Evolutionary conservation across 2,329 filamentous ascomycete genomes (phyloP).

Genomic region (Fusarium metavorans): DNA sequence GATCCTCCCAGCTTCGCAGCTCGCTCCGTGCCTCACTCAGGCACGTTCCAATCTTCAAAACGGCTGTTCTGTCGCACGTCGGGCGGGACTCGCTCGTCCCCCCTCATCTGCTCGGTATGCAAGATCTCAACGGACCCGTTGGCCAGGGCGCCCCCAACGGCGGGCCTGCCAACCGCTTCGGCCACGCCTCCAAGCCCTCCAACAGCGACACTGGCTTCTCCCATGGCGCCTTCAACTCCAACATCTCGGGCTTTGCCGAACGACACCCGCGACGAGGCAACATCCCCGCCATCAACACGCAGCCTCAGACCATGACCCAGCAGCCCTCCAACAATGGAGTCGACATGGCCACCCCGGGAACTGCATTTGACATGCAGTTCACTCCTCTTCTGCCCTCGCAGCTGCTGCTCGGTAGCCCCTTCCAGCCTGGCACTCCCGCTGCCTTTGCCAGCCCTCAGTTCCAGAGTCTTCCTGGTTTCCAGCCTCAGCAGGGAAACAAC

Average conservation of each 20-base stretch:
- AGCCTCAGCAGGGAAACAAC: conserved; percentile 66
- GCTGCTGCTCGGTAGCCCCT: conserved; percentile 93
- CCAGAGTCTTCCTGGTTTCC: conserved; percentile 83
- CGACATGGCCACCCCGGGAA: conserved; percentile 88
- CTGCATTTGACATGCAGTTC: conserved; percentile 97
- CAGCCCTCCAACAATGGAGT: conserved; percentile 63
- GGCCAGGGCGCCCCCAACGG: conserved; percentile 53
- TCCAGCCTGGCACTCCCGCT: conserved; percentile 93
- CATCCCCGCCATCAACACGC: conserved; percentile 93
- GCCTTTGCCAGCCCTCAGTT: conserved; percentile 94
- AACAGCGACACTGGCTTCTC: conserved; percentile 91
- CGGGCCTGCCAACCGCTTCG: conserved; percentile 73
- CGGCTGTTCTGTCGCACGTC: conserved; percentile 82
- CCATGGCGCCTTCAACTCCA: conserved; percentile 90
- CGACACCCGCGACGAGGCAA: conserved; percentile 86
- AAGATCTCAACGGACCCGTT: conserved; percentile 79
- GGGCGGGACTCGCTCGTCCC: conserved; percentile 88
- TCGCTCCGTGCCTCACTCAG: conserved; percentile 44
- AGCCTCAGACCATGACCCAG: conserved; percentile 73
- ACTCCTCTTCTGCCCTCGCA: conserved; percentile 95
- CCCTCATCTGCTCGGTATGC: conserved; percentile 91
- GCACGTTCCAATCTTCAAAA: conserved; percentile 77
- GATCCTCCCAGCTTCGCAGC: conserved; percentile 19
- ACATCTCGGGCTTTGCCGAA: conserved; percentile 86
- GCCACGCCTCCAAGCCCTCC: conserved; percentile 83